Conservation (phyloP, 257 asterid species). For the Solanum clarkiae region DNA sequence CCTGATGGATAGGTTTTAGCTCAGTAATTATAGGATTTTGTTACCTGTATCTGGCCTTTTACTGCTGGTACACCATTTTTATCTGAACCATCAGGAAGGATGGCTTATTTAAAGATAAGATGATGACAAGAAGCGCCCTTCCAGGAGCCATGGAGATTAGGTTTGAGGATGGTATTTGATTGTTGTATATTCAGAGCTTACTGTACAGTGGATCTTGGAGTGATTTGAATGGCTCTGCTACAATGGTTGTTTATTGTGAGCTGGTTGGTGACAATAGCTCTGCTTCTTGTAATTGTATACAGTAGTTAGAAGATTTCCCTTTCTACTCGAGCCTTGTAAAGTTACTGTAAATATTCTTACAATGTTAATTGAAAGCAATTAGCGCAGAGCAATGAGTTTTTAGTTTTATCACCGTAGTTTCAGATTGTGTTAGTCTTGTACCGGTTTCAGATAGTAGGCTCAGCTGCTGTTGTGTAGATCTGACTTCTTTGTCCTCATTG, state of each 20-base stretch:
- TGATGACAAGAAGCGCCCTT: background rate
- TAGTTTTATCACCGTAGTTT: background rate
- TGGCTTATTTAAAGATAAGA: background rate
- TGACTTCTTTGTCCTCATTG: background rate
- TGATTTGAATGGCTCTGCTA: background rate
- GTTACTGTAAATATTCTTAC: constrained; percentile 4
- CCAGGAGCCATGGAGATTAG: background rate
- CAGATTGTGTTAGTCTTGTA: background rate
- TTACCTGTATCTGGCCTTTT: background rate
- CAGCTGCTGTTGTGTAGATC: background rate
- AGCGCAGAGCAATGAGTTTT: background rate
- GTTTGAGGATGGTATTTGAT: background rate
- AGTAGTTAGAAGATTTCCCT: background rate
- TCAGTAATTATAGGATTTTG: background rate
- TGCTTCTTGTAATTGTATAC: constrained; percentile 5
- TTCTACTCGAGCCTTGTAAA: constrained; percentile 3
- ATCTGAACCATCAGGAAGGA: background rate
- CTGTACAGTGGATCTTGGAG: background rate
- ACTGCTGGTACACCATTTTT: background rate
- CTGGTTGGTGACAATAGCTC: background rate
- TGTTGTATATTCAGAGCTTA: constrained; percentile 8
- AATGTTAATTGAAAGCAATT: constrained; percentile 3
- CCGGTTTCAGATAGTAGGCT: background rate
- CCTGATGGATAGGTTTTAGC: constrained; percentile 21
- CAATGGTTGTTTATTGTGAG: background rate